A percentile compares a stretch with the other conserved stretches of the same genome.
Conservation (phyloP, 2,329 filamentous ascomycete species). For the Diplodia seriata region DNA sequence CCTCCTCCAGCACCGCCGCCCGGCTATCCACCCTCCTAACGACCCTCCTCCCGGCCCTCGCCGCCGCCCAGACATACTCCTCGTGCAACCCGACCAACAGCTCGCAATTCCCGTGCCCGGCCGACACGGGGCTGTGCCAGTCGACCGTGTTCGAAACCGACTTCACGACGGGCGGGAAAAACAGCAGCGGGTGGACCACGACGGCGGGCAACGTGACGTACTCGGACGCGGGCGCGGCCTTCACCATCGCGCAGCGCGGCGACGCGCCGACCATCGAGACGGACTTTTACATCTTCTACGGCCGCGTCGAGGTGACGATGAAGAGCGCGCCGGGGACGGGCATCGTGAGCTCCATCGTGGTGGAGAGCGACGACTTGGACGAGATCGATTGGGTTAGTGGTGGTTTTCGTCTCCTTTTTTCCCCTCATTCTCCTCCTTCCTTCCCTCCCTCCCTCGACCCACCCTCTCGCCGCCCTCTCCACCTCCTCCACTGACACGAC, state of each 20-base stretch:
- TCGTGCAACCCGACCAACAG: conserved; percentile 54
- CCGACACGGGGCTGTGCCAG: conserved; percentile 51
- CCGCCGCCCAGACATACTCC: conserved; percentile 51
- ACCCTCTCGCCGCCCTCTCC: too few relatives aligned
- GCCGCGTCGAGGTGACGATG: conserved; percentile 36
- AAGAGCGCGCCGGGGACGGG: conserved; percentile 34
- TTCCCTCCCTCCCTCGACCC: background rate
- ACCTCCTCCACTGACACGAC: too few relatives aligned
- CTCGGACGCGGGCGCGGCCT: conserved; percentile 66
- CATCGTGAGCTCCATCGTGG: conserved; percentile 34
- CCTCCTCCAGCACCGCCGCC: background rate
- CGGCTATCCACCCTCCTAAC: background rate
- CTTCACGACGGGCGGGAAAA: conserved; percentile 53
- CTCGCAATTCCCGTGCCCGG: conserved; percentile 47
- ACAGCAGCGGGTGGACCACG: conserved; percentile 64
- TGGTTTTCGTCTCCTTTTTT: background rate
- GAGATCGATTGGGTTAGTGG: conserved; percentile 35
- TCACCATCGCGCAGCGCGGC: conserved; percentile 70
- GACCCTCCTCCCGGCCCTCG: conserved; percentile 37
- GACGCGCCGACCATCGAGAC: conserved; percentile 64
- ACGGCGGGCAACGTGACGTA: conserved; percentile 68
- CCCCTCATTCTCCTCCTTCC: too few relatives aligned
- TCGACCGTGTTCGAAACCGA: conserved; percentile 53
- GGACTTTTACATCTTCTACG: conserved; percentile 37
- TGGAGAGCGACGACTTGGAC: conserved; percentile 34